Conservation (phyloP, 2,329 filamentous ascomycete genomes). For the Epichloe aotearoae region DNA sequence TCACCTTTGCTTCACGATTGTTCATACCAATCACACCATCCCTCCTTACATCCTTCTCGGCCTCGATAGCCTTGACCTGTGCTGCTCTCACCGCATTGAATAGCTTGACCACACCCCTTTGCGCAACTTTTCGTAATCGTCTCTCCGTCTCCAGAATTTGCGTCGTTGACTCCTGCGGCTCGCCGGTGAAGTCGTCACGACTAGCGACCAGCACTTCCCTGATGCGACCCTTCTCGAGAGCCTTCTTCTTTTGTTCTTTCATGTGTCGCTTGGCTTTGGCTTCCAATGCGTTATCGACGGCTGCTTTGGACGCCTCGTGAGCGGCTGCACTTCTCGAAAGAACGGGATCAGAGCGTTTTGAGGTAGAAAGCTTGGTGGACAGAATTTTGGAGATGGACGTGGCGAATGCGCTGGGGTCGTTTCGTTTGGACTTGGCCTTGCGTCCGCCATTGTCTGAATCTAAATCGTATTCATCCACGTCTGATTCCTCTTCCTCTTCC, state of each 20-base stretch:
- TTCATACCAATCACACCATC: slow-evolving; percentile 67
- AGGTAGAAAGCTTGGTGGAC: slow-evolving; percentile 69
- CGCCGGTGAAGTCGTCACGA: slow-evolving; percentile 35
- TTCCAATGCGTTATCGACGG: slow-evolving; percentile 67
- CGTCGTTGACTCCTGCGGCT: slow-evolving; percentile 32
- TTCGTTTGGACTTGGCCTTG: slow-evolving; percentile 60
- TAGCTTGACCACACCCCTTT: slow-evolving; percentile 86
- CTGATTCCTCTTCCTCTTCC: slow-evolving; percentile 23
- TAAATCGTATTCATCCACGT: slow-evolving; percentile 22
- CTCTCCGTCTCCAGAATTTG: slow-evolving; percentile 60
- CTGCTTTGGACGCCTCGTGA: slow-evolving; percentile 55
- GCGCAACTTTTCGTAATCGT: slow-evolving; percentile 71
- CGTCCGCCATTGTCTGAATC: slow-evolving; percentile 4
- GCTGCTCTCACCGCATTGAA: slow-evolving; percentile 93
- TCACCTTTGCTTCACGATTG: slow-evolving; percentile 74
- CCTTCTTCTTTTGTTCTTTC: slow-evolving; percentile 65
- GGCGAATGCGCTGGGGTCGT: slow-evolving; percentile 83
- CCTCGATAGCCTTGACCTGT: slow-evolving; percentile 76
- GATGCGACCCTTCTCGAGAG: slow-evolving; percentile 75
- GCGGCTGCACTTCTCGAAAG: slow-evolving; percentile 70
- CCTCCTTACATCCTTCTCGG: slow-evolving; percentile 54
- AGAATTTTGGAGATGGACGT: slow-evolving; percentile 91
- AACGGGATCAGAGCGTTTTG: slow-evolving; percentile 80
- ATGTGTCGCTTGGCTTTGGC: slow-evolving; percentile 67
- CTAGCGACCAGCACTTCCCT: slow-evolving; percentile 66